Evolutionary conservation across 2,329 filamentous ascomycete genomes (phyloP).

Genomic region (Geosmithia morbida): DNA sequence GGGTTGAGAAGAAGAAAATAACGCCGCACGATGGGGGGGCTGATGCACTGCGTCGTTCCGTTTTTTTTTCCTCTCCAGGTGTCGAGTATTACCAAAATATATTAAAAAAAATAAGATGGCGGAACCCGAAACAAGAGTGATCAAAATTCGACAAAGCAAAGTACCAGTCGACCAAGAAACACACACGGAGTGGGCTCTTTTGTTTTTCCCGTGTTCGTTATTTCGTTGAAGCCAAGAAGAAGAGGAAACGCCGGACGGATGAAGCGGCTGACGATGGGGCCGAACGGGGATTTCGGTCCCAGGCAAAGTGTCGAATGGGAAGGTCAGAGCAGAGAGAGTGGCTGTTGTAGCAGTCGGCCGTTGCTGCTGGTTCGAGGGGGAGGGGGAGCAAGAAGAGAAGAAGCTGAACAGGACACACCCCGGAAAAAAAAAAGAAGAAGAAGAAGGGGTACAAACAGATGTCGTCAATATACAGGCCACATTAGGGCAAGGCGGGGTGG

Average conservation of each 20-base stretch:
- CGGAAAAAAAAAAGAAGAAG: slow-evolving; percentile 2
- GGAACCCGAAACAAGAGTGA: background rate
- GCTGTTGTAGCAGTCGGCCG: too few species aligned
- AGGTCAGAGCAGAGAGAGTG: background rate
- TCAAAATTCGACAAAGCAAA: too few species aligned
- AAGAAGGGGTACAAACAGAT: slow-evolving; percentile 13
- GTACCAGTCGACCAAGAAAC: too few species aligned
- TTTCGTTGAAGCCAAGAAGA: too few species aligned
- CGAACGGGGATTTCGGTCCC: too few species aligned
- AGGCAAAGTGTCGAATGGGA: background rate
- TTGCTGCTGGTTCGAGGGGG: background rate
- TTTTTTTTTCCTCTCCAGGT: too few species aligned
- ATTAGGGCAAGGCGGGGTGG: slow-evolving; percentile 8
- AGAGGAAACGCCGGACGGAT: background rate
- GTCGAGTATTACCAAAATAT: background rate
- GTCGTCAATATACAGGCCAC: slow-evolving; percentile 19
- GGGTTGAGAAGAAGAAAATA: too few species aligned
- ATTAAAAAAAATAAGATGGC: background rate
- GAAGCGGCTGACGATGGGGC: background rate
- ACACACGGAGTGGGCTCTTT: background rate
- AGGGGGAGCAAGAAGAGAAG: background rate
- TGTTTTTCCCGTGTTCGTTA: too few species aligned
- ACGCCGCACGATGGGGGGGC: too few species aligned
- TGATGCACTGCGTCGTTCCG: too few species aligned
- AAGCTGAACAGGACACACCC: too few species aligned